Conservation (phyloP, 169 alveolate genomes). For the Eimeria acervulina region DNA sequence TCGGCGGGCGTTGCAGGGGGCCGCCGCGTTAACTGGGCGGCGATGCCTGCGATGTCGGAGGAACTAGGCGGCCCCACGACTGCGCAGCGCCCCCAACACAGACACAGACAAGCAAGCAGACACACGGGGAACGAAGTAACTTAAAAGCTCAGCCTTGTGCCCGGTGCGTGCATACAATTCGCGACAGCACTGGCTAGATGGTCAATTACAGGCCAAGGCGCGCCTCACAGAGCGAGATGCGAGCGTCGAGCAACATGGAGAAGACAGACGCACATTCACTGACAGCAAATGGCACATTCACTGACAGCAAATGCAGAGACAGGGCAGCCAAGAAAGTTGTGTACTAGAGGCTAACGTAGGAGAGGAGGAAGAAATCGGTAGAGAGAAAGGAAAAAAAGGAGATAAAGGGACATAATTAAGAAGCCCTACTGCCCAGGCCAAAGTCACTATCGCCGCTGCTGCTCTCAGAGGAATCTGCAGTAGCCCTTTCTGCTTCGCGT, state of each 20-base stretch:
- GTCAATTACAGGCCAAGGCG: not conserved
- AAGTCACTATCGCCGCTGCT: conserved; percentile 64
- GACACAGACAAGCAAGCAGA: not conserved
- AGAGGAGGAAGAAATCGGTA: not conserved
- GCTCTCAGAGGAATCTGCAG: not conserved
- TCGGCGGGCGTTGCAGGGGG: conserved; percentile 77
- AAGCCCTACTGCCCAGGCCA: conserved; percentile 18
- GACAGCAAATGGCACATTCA: not conserved
- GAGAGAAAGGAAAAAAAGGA: not conserved
- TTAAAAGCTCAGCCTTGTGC: not conserved
- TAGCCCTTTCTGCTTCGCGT: not conserved
- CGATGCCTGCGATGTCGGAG: not conserved
- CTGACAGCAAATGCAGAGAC: not conserved
- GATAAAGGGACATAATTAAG: not conserved
- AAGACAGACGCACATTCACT: not conserved
- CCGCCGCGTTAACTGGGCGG: not conserved
- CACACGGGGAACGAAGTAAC: no score
- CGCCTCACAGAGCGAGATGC: not conserved
- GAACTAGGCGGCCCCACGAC: not conserved
- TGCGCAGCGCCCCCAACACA: not conserved
- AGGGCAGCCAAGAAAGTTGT: not conserved
- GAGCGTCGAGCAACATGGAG: not conserved
- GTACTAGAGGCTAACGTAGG: not conserved
- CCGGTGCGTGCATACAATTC: not conserved
- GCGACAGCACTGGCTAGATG: not conserved